A percentile compares a stretch with the other conserved stretches of the same genome.
Conservation (phyloP, 768 basidiomycete species). For the Amanita rimosa region DNA sequence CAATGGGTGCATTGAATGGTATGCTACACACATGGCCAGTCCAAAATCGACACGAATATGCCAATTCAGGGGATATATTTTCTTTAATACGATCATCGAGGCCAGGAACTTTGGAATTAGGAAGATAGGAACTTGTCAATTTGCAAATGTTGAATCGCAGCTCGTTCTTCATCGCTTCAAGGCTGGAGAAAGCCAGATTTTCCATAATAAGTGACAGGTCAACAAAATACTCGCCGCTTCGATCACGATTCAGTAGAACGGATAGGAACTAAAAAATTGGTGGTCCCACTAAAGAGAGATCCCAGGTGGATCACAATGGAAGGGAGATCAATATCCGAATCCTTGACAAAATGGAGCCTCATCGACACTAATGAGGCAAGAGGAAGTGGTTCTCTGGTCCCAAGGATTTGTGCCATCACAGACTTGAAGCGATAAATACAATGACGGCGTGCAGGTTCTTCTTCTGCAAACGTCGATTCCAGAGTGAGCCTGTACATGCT, state of each 20-base stretch:
- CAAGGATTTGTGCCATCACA: neutral
- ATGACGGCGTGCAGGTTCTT: neutral
- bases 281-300: neutral
- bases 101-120: no score
- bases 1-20: no score
- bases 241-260: conserved; percentile 14
- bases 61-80: no score
- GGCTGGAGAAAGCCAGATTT: conserved; percentile 1
- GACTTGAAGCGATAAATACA: neutral
- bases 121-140: no score
- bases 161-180: conserved; percentile 9
- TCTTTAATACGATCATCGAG: no score
- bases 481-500: conserved; percentile 3
- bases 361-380: conserved; percentile 3
- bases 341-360: neutral
- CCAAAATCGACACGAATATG: no score
- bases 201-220: conserved; percentile 1
- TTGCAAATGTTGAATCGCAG: conserved; percentile 27
- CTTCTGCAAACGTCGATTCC: neutral
- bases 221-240: conserved; percentile 13
- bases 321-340: neutral
- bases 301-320: neutral
- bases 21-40: no score
- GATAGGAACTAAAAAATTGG: conserved; percentile 8
- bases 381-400: neutral